A percentile compares a stretch with the other conserved stretches of the same genome.
Conservation (phyloP, 2,329 filamentous ascomycete genomes). For the Helotiales sp. region DNA sequence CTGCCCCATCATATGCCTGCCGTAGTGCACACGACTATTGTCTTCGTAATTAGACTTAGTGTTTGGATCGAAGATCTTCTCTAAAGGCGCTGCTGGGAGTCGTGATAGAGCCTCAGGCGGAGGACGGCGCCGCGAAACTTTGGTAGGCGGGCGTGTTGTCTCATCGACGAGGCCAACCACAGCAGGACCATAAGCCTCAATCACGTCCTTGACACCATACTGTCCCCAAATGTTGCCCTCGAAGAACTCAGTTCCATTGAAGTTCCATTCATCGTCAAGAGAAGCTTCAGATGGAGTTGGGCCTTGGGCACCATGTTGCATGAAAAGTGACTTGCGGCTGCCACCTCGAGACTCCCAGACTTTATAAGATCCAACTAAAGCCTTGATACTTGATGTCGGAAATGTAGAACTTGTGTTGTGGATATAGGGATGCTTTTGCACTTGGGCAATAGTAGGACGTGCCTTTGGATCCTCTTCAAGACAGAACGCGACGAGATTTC, state of each 20-base stretch:
- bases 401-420: constrained; percentile 64
- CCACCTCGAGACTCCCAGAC: constrained; percentile 78
- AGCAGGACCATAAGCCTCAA: constrained; percentile 63
- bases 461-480: constrained; percentile 70
- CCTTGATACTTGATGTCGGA: constrained; percentile 66
- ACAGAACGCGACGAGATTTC: constrained; percentile 74
- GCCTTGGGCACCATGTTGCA: constrained; percentile 60
- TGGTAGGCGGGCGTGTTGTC: constrained; percentile 53
- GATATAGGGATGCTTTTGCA: constrained; percentile 74
- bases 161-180: constrained; percentile 57
- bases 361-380: constrained; percentile 74
- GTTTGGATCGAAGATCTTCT: constrained; percentile 70
- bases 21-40: constrained; percentile 66
- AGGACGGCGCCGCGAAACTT: constrained; percentile 55
- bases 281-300: constrained; percentile 47
- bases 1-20: constrained; percentile 44
- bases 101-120: constrained; percentile 63
- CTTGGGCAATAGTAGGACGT: constrained; percentile 71
- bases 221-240: constrained; percentile 60
- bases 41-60: constrained; percentile 69
- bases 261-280: constrained; percentile 68
- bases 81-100: constrained; percentile 59
- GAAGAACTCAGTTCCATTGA: constrained; percentile 68
- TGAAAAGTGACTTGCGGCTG: constrained; percentile 68
- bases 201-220: constrained; percentile 62